phyloP scores from a whole-genome alignment of 2,329 filamentous ascomycete genomes.

The Calonectria pseudoreteaudii region DNA sequence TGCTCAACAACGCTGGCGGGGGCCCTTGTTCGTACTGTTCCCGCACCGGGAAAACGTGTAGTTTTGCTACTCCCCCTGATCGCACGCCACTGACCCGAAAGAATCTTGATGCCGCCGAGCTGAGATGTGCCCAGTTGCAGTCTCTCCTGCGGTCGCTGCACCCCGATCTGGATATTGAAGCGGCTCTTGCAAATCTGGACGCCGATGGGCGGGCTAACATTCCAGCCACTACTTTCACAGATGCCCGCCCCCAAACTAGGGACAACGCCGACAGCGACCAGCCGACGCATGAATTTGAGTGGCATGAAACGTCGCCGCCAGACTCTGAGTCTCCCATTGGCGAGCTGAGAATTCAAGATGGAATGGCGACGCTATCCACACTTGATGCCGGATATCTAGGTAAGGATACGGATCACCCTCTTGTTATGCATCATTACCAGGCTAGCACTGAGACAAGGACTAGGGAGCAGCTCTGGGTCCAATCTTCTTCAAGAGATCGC shows the following conservation, averaged over 20 bases:
- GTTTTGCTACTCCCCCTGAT: slow-evolving; percentile 47
- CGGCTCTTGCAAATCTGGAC: slow-evolving; percentile 12
- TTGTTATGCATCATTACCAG: background rate
- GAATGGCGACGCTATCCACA: slow-evolving; percentile 40
- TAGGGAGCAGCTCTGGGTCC: slow-evolving; percentile 45
- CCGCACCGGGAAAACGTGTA: slow-evolving; percentile 45
- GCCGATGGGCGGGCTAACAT: background rate
- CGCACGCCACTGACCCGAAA: slow-evolving; percentile 50
- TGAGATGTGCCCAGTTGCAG: slow-evolving; percentile 41
- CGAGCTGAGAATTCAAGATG: slow-evolving; percentile 32
- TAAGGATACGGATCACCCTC: background rate
- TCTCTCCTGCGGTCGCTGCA: slow-evolving; percentile 42
- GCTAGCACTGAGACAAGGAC: background rate
- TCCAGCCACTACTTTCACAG: background rate
- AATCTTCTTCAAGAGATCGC: slow-evolving; percentile 40
- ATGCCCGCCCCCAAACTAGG: background rate
- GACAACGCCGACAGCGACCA: slow-evolving; percentile 3
- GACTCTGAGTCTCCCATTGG: slow-evolving; percentile 14
- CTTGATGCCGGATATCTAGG: slow-evolving; percentile 41
- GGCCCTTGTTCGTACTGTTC: slow-evolving; percentile 44
- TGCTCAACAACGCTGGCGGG: slow-evolving; percentile 25
- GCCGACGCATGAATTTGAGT: slow-evolving; percentile 29
- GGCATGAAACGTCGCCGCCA: slow-evolving; percentile 33
- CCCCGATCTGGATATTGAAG: slow-evolving; percentile 43
- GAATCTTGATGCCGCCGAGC: slow-evolving; percentile 49